phyloP scores from a whole-genome alignment of 2,329 filamentous ascomycete species.

The Microcyclospora pomicola region DNA sequence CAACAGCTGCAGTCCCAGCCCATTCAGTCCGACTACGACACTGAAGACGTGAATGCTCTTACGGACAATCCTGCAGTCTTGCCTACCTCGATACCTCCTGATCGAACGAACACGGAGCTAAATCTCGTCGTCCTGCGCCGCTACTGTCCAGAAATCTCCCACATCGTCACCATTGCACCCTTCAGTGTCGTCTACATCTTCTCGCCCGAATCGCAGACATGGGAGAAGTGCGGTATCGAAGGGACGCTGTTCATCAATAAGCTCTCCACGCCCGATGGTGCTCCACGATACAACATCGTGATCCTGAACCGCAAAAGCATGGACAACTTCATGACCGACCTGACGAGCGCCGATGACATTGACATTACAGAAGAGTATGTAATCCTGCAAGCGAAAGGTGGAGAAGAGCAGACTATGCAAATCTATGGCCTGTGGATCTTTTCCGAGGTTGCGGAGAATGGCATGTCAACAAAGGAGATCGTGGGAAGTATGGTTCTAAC shows the following conservation, averaged over 20 bases:
- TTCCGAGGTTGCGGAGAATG: conserved; percentile 40
- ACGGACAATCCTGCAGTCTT: conserved; percentile 19
- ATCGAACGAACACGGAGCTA: conserved; percentile 67
- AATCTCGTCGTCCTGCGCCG: conserved; percentile 75
- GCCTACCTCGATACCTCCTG: conserved; percentile 29
- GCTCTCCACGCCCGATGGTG: conserved; percentile 20
- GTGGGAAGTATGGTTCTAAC: conserved; percentile 42
- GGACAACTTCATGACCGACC: conserved; percentile 33
- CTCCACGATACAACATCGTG: conserved; percentile 30
- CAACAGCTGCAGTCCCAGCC: conserved; percentile 10
- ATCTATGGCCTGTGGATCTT: conserved; percentile 54
- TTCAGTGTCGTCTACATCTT: conserved; percentile 82
- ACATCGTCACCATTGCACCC: conserved; percentile 66
- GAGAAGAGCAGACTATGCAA: conserved; percentile 18
- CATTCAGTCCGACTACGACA: conserved; percentile 37
- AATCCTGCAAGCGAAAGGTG: conserved; percentile 38
- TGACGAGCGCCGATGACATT: conserved; percentile 29
- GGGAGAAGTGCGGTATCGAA: conserved; percentile 78
- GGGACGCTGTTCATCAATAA: conserved; percentile 82
- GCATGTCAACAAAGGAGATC: conserved; percentile 27
- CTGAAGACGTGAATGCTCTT: conserved; percentile 26
- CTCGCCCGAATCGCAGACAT: conserved; percentile 47
- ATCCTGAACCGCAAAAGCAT: conserved; percentile 36
- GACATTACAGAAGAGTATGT: conserved; percentile 43
- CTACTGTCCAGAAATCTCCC: conserved; percentile 59